Conservation (phyloP, 2,329 filamentous ascomycete genomes). For the Fusarium drepaniforme region DNA sequence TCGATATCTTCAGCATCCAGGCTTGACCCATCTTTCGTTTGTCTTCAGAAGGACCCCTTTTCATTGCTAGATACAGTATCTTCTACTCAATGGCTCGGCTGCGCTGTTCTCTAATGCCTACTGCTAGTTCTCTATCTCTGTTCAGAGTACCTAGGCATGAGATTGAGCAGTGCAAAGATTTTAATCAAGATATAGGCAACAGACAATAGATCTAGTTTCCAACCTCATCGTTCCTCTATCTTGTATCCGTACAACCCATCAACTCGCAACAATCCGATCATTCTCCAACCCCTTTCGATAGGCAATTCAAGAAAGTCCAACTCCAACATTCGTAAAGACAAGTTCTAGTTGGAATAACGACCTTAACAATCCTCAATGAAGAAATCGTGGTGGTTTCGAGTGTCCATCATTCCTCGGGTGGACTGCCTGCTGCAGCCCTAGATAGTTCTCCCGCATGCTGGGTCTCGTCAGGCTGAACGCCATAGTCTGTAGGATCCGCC, state of each 20-base stretch:
- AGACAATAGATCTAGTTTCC: neutral
- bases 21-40: neutral
- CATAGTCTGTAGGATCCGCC: conserved; percentile 35
- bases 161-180: neutral
- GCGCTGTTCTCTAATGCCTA: no score
- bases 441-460: conserved; percentile 13
- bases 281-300: neutral
- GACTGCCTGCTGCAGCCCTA: neutral
- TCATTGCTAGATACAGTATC: neutral
- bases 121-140: no score
- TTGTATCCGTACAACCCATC: neutral
- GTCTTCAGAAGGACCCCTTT: neutral
- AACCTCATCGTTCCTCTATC: neutral
- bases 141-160: neutral
- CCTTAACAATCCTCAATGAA: no score
- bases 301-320: neutral
- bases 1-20: neutral
- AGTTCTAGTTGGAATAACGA: no score
- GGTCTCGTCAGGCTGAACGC: conserved; percentile 24
- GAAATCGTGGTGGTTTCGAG: neutral
- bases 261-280: neutral
- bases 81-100: no score
- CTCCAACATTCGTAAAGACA: no score
- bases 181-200: neutral
- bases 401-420: neutral